phyloP scores from a whole-genome alignment of 1,284 basidiomycete genomes.

The Sanghuangporus sanghuang region DNA sequence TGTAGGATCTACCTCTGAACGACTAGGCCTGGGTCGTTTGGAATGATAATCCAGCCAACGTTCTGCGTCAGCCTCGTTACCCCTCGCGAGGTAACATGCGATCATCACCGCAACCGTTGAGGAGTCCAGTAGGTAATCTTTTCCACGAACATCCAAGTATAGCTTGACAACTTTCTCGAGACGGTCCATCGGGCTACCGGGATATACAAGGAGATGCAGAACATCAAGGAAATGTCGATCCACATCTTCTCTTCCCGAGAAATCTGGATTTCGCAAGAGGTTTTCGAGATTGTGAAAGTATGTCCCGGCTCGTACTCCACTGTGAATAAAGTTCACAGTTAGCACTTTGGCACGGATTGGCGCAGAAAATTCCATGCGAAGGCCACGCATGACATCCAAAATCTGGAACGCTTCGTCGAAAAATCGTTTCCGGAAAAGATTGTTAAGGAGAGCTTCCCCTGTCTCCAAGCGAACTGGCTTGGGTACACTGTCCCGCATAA shows the following conservation, averaged over 20 bases:
- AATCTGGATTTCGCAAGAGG: background rate
- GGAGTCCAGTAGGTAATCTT: constrained; percentile 1
- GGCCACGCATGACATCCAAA: background rate
- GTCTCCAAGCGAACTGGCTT: background rate
- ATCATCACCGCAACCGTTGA: constrained; percentile 4
- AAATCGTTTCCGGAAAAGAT: constrained; percentile 3
- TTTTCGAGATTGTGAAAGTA: constrained; percentile 1
- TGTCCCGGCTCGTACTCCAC: background rate
- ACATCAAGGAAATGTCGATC: constrained; percentile 3
- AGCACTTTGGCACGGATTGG: constrained; percentile 1
- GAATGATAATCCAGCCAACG: constrained; percentile 14
- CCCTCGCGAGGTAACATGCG: background rate
- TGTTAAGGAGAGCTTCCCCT: constrained; percentile 3
- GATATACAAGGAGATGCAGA: background rate
- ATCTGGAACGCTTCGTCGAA: constrained; percentile 7
- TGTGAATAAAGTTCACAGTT: background rate
- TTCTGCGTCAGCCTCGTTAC: background rate
- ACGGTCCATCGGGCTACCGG: background rate
- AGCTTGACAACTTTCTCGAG: background rate
- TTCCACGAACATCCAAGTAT: background rate
- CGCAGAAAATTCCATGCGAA: background rate
- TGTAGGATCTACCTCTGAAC: background rate
- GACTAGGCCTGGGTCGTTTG: background rate
- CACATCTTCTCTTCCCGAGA: background rate
- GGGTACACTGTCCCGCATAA: background rate